Base-by-base conservation (phyloP, 2,329 filamentous ascomycete species). In the Alternaria dauci region DNA sequence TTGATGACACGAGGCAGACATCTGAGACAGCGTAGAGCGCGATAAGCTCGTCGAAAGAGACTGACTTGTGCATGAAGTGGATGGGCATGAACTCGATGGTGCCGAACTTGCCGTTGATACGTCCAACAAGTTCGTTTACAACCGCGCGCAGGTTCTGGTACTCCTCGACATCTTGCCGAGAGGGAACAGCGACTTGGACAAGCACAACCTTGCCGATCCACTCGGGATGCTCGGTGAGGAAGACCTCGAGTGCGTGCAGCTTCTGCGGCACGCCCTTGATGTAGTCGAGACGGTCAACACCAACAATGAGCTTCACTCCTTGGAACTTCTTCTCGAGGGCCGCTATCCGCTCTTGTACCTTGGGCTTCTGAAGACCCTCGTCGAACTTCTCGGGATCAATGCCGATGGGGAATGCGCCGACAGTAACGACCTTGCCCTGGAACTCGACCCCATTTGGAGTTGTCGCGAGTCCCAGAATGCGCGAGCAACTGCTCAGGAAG, bases 211-310 rank as follows among this genome's bases (percentile, higher is more conserved):
- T 96, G 69, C 95, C 95, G 62, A 98, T 94, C 94, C 94, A 97
- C 78, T 98, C 94, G 0, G 95, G 95, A 73, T 99, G 93, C 74
- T 98, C 94, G 0, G 93, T 96, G 32, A 99, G 84, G 83, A 99
- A 98, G 4, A 98, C 93, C 79, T 99, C 95, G 42, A 98, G 87
- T 2, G 95, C 94, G 74, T 98, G 95, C 9, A 99, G 84, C 79
- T 99, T 99, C 80, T 99, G 95, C 0, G 95, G 95, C 9, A 99
- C 94, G 65, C 95, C 95, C 82, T 98, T 98, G 87, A 98, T 98
- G 81, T 99, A 98, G 80, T 99, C 95, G 52, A 98, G 86, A 51
- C 95, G 91, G 78, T 99, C 95, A 52, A 98, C 95, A 64, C 95
- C 94, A 38, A 98, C 94, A 71, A 99, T 96, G 66, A 98, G 87